Evolutionary conservation across 2,329 filamentous ascomycete genomes (phyloP), one percentile per base, ranked within the genome.

Genomic region (Talaromyces sp.): DNA sequence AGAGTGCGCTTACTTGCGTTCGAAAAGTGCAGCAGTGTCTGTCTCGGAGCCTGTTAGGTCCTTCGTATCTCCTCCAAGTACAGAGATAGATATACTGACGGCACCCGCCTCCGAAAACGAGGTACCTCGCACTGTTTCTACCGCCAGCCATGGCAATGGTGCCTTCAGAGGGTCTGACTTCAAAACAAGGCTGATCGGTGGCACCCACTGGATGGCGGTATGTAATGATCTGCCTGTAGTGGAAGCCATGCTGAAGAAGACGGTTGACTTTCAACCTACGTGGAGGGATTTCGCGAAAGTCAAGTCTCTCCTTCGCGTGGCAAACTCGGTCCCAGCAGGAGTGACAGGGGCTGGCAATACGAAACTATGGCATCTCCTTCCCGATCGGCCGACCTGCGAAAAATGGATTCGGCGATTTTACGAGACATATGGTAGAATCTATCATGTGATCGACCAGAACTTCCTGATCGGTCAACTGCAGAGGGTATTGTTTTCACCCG

Each of bases 361-460:
- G 25, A 50, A 50, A 25, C 10, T 50, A n/a, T 8, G 27, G 22
- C 3, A 50, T 50, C 25, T 50, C 22, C 47, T 50, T 31, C 47
- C 47, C 15, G 47, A 50, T 50, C 47, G 25, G 10, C 7, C 8
- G 3, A 37, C 31, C 15, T 57, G 52, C 52, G 35, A 57, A 37
- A 22, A 17, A 31, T 57, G 52, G 52, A 57, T 57, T 6, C 27
- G 52, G 31, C 31, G 52, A 39, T 57, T 33, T 37, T 35, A 31
- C 37, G 31, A 57, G 52, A 57, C 52, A 15, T 57, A 57, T 57
- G 52, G 35, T 57, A 35, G 52, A 57, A 37, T 57, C 9, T 57
- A 57, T 31, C 31, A 57, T 22, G 52, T 57, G 31, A 22, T 57
- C 35, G 52, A 57, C 31, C 52, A 57, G 31, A 57, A 37, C 31